phyloP scores from a whole-genome alignment of 345 rosid genomes.

The Acer negundo region DNA sequence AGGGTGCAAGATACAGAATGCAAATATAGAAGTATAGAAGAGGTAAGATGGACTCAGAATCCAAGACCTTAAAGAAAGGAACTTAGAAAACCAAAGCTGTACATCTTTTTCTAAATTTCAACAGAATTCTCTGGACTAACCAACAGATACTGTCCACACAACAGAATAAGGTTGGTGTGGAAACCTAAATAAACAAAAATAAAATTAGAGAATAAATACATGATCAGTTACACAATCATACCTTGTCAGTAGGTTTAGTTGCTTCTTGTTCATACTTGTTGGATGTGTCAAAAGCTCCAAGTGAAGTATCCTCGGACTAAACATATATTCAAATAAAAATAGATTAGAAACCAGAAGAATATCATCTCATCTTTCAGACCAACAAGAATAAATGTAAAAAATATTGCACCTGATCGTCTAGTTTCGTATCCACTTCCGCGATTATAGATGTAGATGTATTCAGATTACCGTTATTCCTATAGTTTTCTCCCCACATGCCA shows the following conservation, averaged over 20 bases:
- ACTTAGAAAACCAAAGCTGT: neutral
- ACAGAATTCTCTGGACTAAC: neutral
- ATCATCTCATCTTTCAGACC: neutral
- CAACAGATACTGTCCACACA: neutral
- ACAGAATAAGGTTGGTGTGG: neutral
- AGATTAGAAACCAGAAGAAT: slow-evolving; percentile 17
- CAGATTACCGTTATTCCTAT: slow-evolving; percentile 53
- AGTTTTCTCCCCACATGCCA: slow-evolving; percentile 84
- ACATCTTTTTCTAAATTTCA: neutral
- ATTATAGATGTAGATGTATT: slow-evolving; percentile 48
- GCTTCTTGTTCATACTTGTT: slow-evolving; percentile 81
- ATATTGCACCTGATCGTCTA: slow-evolving; percentile 64
- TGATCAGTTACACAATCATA: slow-evolving; percentile 8
- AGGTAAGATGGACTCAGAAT: neutral
- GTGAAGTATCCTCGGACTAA: slow-evolving; percentile 89
- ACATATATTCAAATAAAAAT: slow-evolving; percentile 25
- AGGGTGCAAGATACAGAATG: slow-evolving; percentile 9
- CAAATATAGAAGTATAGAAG: neutral
- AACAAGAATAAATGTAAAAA: slow-evolving; percentile 18
- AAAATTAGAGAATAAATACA: neutral
- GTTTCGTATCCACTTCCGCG: slow-evolving; percentile 50
- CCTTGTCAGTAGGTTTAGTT: slow-evolving; percentile 76
- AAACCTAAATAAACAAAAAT: neutral
- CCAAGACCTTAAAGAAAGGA: neutral
- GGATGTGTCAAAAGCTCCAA: slow-evolving; percentile 54